These are phyloP conservation scores for Phytopythium litorale DNA, from an alignment of 352 stramenopile genomes.

Conservation along the genomic window DNA sequence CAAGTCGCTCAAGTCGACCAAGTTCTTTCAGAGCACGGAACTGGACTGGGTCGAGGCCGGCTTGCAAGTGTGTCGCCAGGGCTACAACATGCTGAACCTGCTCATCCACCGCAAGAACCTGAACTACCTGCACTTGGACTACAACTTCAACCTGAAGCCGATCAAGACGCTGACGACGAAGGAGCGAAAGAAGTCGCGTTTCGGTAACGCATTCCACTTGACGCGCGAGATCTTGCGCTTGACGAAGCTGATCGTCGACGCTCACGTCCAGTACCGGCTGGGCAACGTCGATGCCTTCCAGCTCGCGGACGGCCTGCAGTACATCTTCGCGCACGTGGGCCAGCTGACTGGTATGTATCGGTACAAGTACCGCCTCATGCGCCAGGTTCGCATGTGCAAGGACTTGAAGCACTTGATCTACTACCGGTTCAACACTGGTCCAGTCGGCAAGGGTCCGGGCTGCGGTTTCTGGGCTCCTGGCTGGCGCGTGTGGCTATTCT, in stretches of 20 bases:
- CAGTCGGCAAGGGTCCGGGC: constrained; percentile 98
- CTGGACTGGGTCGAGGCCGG: constrained; percentile 99
- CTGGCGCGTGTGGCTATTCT: constrained; percentile 99
- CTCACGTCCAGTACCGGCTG: constrained; percentile 99
- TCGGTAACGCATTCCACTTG: constrained; percentile 95
- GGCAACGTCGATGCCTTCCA: constrained; percentile 99
- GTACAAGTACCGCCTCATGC: constrained; percentile 99
- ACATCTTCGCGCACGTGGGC: constrained; percentile 99
- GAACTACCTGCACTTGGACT: constrained; percentile 99
- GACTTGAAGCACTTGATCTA: constrained; percentile 99
- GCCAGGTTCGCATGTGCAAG: constrained; percentile 98
- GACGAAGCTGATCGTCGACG: constrained; percentile 99
- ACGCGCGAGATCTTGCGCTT: constrained; percentile 98
- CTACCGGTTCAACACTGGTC: constrained; percentile 99
- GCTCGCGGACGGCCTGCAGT: constrained; percentile 98
- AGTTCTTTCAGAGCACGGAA: constrained; percentile 99
- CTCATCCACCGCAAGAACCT: constrained; percentile 99
- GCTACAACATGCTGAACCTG: constrained; percentile 99
- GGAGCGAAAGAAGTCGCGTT: constrained; percentile 99
- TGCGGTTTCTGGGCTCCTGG: constrained; percentile 99
- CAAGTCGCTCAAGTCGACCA: constrained; percentile 99
- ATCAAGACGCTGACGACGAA: constrained; percentile 99
- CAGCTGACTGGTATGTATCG: constrained; percentile 99
- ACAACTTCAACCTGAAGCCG: constrained; percentile 99
- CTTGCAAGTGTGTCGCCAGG: constrained; percentile 97